These are phyloP conservation scores for Tulasnella calospora DNA, from an alignment of 768 basidiomycete genomes.

Conservation along the genomic window DNA sequence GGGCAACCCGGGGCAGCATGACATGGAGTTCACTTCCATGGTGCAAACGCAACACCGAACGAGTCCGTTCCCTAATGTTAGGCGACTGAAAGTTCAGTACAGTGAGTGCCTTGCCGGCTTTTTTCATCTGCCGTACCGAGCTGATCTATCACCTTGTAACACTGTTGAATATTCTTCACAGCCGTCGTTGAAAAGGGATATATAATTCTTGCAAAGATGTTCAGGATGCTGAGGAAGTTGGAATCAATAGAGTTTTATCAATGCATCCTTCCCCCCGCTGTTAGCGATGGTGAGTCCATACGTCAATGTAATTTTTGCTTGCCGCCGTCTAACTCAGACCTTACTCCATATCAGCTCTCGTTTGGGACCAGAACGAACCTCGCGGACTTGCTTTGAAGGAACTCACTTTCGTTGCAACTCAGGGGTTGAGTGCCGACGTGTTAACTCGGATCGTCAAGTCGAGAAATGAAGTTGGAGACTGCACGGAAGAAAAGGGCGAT, in stretches of 20 bases:
- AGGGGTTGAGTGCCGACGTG: neutral
- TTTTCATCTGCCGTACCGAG: neutral
- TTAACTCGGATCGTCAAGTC: constrained; percentile 9
- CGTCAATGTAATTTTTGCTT: neutral
- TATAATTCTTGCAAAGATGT: neutral
- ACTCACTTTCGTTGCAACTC: neutral
- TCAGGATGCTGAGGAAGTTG: neutral
- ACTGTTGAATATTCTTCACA: neutral
- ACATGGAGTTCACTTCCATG: neutral
- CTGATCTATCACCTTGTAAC: neutral
- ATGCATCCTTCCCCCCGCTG: neutral
- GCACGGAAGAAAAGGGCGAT: neutral
- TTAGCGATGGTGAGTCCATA: neutral
- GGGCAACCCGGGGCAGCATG: constrained; percentile 4
- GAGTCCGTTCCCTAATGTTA: constrained; percentile 14
- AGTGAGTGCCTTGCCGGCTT: neutral
- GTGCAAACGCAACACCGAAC: neutral
- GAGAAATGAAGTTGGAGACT: neutral
- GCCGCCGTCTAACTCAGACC: neutral
- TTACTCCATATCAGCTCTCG: neutral
- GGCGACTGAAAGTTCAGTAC: neutral
- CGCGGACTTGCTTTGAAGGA: neutral
- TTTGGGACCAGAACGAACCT: neutral
- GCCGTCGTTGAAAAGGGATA: neutral
- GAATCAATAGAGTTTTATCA: constrained; percentile 4